These are phyloP conservation scores for Entoloma clypeatum DNA, from an alignment of 1,284 basidiomycete species.

Conservation along the genomic window DNA sequence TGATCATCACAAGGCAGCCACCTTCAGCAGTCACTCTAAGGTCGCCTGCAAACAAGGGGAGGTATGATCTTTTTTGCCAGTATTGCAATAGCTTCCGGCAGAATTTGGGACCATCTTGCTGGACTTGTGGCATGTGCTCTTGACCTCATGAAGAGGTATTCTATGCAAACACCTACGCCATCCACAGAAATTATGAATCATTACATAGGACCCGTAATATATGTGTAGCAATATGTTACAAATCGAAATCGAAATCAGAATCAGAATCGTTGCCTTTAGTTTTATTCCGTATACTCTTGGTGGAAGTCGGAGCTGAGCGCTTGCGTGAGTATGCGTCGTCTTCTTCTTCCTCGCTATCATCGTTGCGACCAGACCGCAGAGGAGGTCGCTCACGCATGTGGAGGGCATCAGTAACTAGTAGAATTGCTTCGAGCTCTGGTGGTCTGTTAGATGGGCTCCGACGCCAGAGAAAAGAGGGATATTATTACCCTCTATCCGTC, in stretches of 20 bases:
- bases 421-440: constrained; percentile 66
- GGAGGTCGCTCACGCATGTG: constrained; percentile 44
- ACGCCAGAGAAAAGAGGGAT: constrained; percentile 3
- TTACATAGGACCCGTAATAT: neutral
- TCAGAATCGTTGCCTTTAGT: constrained; percentile 57
- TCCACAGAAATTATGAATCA: neutral
- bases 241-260: constrained; percentile 72
- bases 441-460: constrained; percentile 10
- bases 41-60: no score
- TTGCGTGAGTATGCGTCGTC: constrained; percentile 45
- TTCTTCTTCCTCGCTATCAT: constrained; percentile 42
- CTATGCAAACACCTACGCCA: no score
- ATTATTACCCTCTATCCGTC: constrained; percentile 76
- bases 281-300: constrained; percentile 49
- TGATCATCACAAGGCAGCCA: constrained; percentile 15
- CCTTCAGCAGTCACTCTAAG: constrained; percentile 15
- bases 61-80: no score
- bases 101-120: no score
- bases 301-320: constrained; percentile 54
- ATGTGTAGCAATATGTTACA: constrained; percentile 34
- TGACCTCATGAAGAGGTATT: no score
- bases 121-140: no score
- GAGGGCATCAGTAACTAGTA: constrained; percentile 60
- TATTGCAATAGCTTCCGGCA: neutral
- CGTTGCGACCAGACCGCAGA: constrained; percentile 31